Evolutionary conservation across 106 monocot genomes (phyloP), one percentile per base, ranked within the genome.

Genomic region (Apostasia ramifera): DNA sequence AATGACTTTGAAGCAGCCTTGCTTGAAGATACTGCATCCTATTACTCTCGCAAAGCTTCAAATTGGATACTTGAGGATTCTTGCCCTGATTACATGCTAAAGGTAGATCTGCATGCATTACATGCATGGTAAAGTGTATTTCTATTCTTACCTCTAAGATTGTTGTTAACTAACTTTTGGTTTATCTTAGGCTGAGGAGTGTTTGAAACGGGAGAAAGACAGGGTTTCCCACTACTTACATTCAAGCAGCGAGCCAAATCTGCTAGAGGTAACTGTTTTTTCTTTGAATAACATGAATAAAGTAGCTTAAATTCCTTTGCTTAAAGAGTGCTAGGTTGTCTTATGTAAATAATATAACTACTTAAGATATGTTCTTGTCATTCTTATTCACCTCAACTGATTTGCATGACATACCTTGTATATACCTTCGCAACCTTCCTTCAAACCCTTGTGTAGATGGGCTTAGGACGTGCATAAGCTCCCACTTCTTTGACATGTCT

Each of bases 51-150:
- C 38, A 93, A 93, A 55, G 88, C 93, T 59, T 72, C 81, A 55
- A 86, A 58, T 57, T 93, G 93, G 93, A 93, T 93, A 52, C 38
- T 71, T 47, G 93, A 93, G 66, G 88, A 89, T 59, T 89, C 93
- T 7, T 93, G 85, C 70, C 93, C 93, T 60, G 89, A 86, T 71
- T 93, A 93, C 74, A 89, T 88, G 89, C 44, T 89, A 47, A 93
- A 93, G 86, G 93, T 89, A 26, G 26, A 26, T 37, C 6, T 37
- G 47, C 13, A 43, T 57, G 44, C 39, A 55, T 70, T 70, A 44
- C 8, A 70, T 44, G 40, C 53, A 0, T 50, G 15, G 49, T 57
- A 66, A 50, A 68, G 8, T 12, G 14, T 58, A 7, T n/a, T 45
- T 26, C 38, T 46, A 48, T n/a, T 45, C 43, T 47, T 46, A 48